A percentile compares a stretch with the other conserved stretches of the same genome.
These are phyloP conservation scores for Suillus sp. DNA, from an alignment of 768 basidiomycete species.

Conservation along the genomic window DNA sequence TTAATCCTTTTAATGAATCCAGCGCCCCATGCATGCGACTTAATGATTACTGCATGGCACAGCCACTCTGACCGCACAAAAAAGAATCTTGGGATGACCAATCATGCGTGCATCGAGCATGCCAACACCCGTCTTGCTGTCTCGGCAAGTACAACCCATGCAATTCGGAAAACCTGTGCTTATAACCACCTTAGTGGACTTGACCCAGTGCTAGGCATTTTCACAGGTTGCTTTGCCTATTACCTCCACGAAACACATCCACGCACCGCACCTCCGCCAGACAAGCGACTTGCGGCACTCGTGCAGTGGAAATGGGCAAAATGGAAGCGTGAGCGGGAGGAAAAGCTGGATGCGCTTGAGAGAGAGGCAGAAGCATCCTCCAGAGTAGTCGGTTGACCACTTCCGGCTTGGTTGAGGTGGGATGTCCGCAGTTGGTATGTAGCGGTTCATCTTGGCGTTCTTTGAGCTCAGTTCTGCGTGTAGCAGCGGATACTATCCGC, in stretches of 20 bases:
- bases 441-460: not conserved
- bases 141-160: constrained; percentile 28
- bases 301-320: constrained; percentile 69
- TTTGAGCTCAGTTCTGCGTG: not conserved
- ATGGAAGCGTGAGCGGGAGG: constrained; percentile 26
- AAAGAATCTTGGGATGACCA: too few relatives aligned
- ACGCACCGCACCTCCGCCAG: constrained; percentile 60
- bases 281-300: constrained; percentile 56
- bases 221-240: constrained; percentile 78
- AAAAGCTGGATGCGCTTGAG: constrained; percentile 14
- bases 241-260: constrained; percentile 82
- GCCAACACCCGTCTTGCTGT: constrained; percentile 43
- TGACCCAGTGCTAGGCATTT: constrained; percentile 74
- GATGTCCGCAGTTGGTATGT: constrained; percentile 1
- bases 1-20: not conserved
- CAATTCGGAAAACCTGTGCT: constrained; percentile 13
- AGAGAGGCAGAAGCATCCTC: constrained; percentile 9
- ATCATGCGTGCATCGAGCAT: constrained; percentile 26
- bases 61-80: too few relatives aligned
- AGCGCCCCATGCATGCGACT: not conserved
- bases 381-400: not conserved
- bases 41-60: too few relatives aligned
- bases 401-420: not conserved
- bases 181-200: constrained; percentile 52
- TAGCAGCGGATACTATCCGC: not conserved